phyloP scores from a whole-genome alignment of 2,329 filamentous ascomycete genomes.

The Calonectria pseudoreteaudii region DNA sequence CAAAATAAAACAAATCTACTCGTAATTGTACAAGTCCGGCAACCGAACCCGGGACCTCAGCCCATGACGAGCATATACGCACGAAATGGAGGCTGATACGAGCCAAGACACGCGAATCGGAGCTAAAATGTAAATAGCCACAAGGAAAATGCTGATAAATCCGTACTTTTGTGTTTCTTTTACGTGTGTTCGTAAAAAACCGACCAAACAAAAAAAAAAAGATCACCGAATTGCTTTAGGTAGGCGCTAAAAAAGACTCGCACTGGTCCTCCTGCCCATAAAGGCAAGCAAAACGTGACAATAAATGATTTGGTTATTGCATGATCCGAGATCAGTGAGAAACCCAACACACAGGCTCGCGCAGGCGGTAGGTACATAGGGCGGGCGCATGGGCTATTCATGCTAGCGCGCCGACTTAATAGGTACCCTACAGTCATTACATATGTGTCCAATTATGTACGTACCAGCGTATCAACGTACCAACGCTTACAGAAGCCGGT shows the following conservation, averaged over 20 bases:
- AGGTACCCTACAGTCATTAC: neutral
- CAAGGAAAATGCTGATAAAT: constrained; percentile 9
- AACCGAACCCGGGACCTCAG: neutral
- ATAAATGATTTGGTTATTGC: neutral
- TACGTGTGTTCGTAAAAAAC: neutral
- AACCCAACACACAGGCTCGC: neutral
- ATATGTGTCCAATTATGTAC: neutral
- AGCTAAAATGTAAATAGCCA: constrained; percentile 1
- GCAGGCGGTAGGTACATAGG: neutral
- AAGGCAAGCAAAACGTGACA: constrained; percentile 4
- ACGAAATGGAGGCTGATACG: neutral
- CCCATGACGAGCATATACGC: neutral
- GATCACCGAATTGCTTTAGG: neutral
- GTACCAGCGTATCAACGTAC: too few relatives aligned
- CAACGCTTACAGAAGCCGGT: neutral
- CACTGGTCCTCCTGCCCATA: neutral
- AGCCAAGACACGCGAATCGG: neutral
- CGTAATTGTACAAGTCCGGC: neutral
- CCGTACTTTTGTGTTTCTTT: neutral
- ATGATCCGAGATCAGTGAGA: neutral
- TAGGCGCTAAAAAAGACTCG: constrained; percentile 1
- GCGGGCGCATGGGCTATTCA: neutral
- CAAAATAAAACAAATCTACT: neutral
- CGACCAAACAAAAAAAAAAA: neutral
- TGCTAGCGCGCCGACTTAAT: neutral